Evolutionary conservation across 208 protist species (phyloP).

Genomic region (Leishmania turanica): DNA sequence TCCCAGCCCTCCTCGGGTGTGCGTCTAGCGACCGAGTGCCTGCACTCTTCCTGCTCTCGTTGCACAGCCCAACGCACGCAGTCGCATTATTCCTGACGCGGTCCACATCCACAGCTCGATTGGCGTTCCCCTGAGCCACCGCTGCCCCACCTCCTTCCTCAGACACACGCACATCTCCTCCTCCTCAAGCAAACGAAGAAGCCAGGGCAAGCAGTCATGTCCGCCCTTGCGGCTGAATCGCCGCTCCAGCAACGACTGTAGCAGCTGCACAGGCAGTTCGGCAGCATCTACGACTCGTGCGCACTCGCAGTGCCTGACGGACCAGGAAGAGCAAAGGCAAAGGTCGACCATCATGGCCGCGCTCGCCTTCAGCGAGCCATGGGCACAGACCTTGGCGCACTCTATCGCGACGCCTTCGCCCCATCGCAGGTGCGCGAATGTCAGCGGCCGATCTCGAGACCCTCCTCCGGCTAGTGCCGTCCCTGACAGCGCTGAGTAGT

Average conservation of each 20-base stretch:
- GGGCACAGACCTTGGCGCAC: slow-evolving; percentile 16
- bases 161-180: neutral
- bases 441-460: slow-evolving; percentile 12
- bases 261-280: slow-evolving; percentile 24
- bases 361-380: slow-evolving; percentile 14
- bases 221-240: neutral
- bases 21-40: neutral
- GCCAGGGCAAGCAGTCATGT: neutral
- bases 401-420: slow-evolving; percentile 10
- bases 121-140: neutral
- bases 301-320: neutral
- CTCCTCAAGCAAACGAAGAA: neutral
- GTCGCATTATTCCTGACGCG: neutral
- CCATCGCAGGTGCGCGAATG: slow-evolving; percentile 12
- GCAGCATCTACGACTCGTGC: slow-evolving; percentile 15
- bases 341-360: slow-evolving; percentile 10
- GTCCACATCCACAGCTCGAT: neutral
- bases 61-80: neutral
- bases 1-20: neutral
- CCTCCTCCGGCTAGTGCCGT: slow-evolving; percentile 32
- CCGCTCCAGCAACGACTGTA: slow-evolving; percentile 14
- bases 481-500: slow-evolving; percentile 24
- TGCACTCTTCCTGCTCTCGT: neutral
- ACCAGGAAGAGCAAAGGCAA: neutral
- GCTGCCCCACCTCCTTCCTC: neutral